Evolutionary conservation across 352 stramenopile genomes (phyloP).

Genomic region (Phytopythium sindhum): DNA sequence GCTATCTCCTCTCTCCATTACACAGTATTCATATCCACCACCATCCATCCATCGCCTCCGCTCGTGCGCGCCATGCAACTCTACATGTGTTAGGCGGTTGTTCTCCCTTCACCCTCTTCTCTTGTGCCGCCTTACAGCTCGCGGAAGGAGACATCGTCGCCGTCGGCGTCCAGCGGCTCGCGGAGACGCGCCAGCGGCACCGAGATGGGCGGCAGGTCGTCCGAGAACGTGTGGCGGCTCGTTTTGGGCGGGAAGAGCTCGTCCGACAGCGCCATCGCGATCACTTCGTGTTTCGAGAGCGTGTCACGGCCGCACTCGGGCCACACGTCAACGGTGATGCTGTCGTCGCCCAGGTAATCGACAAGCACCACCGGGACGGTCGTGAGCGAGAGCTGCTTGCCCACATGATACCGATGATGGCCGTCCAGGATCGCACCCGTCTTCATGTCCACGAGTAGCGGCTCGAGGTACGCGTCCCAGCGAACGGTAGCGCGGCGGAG

Average conservation of each 20-base stretch:
- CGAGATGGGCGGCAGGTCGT: conserved; percentile 81
- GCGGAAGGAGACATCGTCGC: conserved; percentile 10
- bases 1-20: background rate
- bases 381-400: conserved; percentile 58
- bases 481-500: conserved; percentile 67
- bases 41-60: background rate
- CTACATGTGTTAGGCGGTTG: background rate
- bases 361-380: conserved; percentile 77
- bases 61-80: background rate
- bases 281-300: conserved; percentile 81
- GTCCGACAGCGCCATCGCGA: conserved; percentile 81
- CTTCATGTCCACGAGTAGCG: conserved; percentile 65
- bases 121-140: background rate
- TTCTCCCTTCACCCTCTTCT: background rate
- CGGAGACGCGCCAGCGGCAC: conserved; percentile 65
- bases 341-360: conserved; percentile 78
- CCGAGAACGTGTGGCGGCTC: conserved; percentile 81
- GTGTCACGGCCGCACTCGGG: conserved; percentile 77
- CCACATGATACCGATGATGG: conserved; percentile 83
- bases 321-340: conserved; percentile 86
- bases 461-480: conserved; percentile 84
- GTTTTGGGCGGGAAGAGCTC: conserved; percentile 84
- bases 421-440: conserved; percentile 82
- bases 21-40: background rate
- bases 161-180: conserved; percentile 32